Conservation (phyloP, 345 rosid species). For the Isatis tinctoria region DNA sequence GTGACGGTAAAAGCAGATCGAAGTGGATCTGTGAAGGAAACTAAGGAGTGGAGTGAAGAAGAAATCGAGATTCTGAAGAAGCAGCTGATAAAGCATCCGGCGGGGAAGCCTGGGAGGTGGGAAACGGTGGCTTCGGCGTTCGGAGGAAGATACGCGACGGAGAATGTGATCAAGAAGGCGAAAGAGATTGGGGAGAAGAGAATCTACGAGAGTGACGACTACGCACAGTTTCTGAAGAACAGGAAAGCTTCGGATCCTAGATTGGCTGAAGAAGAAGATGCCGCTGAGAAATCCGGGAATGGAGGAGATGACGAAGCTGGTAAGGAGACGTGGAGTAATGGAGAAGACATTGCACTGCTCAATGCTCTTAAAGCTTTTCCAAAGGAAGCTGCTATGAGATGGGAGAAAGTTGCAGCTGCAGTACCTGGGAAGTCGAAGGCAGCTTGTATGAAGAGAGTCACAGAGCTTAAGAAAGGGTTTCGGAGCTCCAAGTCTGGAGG, state of each 20-base stretch:
- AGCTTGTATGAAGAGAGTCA: constrained; percentile 81
- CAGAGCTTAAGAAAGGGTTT: constrained; percentile 72
- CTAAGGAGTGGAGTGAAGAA: constrained; percentile 67
- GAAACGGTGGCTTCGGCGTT: constrained; percentile 70
- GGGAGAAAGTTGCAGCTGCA: constrained; percentile 93
- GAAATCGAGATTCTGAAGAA: constrained; percentile 75
- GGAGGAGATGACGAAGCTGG: constrained; percentile 20
- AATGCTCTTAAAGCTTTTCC: constrained; percentile 85
- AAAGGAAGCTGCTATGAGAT: constrained; percentile 76
- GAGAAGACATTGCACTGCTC: constrained; percentile 80
- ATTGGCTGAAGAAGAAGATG: constrained; percentile 27
- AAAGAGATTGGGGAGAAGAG: constrained; percentile 77
- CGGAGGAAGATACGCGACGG: constrained; percentile 56
- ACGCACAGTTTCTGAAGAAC: constrained; percentile 75
- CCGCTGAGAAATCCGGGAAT: constrained; percentile 14
- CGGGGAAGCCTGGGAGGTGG: constrained; percentile 85
- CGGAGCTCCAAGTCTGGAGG: constrained; percentile 65
- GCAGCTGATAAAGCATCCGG: constrained; percentile 73
- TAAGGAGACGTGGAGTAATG: constrained; percentile 52
- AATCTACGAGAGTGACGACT: constrained; percentile 57
- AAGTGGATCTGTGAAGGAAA: constrained; percentile 31
- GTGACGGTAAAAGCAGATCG: constrained; percentile 22
- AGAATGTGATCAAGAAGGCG: constrained; percentile 76
- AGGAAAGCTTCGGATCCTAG: constrained; percentile 63
- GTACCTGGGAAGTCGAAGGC: constrained; percentile 81